A percentile compares a stretch with the other conserved stretches of the same genome.
These are phyloP conservation scores for Fragilariopsis cylindrus DNA, from an alignment of 108 stramenopile genomes.

Conservation along the genomic window DNA sequence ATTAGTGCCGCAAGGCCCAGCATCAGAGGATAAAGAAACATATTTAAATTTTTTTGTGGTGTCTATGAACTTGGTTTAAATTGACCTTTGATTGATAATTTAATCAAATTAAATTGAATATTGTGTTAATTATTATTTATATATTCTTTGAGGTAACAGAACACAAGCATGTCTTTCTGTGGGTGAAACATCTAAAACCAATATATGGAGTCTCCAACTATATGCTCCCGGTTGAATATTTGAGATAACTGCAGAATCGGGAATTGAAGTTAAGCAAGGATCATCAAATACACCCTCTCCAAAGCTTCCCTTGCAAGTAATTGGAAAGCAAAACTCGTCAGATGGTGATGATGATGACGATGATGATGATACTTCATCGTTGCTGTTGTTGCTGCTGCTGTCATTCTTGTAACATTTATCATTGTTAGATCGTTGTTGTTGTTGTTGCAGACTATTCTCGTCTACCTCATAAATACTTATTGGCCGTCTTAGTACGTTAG, in stretches of 20 bases:
- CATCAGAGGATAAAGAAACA: too few relatives aligned
- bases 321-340: slow-evolving; percentile 19
- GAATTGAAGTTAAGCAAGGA: slow-evolving; percentile 47
- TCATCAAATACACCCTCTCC: slow-evolving; percentile 64
- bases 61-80: too few relatives aligned
- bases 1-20: too few relatives aligned
- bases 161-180: slow-evolving; percentile 76
- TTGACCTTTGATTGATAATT: too few relatives aligned
- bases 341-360: not conserved
- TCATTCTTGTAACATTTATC: not conserved
- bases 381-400: not conserved
- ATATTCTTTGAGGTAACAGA: slow-evolving; percentile 47
- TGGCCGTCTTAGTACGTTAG: slow-evolving; percentile 78
- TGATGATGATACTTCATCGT: not conserved
- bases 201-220: slow-evolving; percentile 72
- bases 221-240: slow-evolving; percentile 47
- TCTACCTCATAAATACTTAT: slow-evolving; percentile 74
- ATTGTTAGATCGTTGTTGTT: slow-evolving; percentile 1
- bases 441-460: slow-evolving; percentile 1
- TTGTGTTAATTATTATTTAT: not conserved
- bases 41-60: too few relatives aligned
- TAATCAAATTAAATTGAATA: too few relatives aligned
- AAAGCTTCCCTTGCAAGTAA: slow-evolving; percentile 66
- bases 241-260: slow-evolving; percentile 48
- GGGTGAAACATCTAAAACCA: slow-evolving; percentile 56